Conservation (phyloP, 495 filamentous ascomycete species). For the Neurospora sp. region DNA sequence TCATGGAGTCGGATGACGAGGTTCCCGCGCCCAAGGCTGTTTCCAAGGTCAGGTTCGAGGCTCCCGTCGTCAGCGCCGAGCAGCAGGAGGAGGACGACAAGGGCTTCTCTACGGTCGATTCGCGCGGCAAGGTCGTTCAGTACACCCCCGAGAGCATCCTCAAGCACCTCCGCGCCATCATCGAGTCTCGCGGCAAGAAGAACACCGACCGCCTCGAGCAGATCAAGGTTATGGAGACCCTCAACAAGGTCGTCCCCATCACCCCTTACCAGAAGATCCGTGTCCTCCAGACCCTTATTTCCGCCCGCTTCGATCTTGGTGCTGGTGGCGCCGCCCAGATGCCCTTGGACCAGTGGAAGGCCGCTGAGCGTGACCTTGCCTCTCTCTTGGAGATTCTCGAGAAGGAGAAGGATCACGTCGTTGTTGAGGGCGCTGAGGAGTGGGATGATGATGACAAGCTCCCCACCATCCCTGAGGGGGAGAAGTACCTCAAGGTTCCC, state of each 20-base stretch:
- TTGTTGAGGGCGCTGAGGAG: conserved; percentile 87
- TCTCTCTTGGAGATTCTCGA: conserved; percentile 72
- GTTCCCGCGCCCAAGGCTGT: conserved; percentile 43
- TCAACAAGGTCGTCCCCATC: conserved; percentile 66
- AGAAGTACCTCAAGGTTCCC: conserved; percentile 74
- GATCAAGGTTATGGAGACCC: conserved; percentile 94
- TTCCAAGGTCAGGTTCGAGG: conserved; percentile 31
- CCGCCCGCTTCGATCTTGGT: conserved; percentile 88
- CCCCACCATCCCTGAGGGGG: conserved; percentile 56
- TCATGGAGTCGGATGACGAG: conserved; percentile 78
- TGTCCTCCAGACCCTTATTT: conserved; percentile 82
- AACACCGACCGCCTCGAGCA: conserved; percentile 93
- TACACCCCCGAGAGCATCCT: conserved; percentile 97
- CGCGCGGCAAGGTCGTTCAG: conserved; percentile 72
- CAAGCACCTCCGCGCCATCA: conserved; percentile 85
- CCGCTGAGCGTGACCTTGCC: conserved; percentile 75
- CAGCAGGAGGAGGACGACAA: conserved; percentile 61
- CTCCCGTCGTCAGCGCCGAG: conserved; percentile 11
- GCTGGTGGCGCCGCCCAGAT: conserved; percentile 75
- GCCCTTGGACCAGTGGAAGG: conserved; percentile 95
- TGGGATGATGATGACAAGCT: conserved; percentile 98
- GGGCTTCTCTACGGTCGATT: conserved; percentile 77
- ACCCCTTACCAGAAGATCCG: conserved; percentile 93
- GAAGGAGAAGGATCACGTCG: conserved; percentile 61
- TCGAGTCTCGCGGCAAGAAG: conserved; percentile 96